Conservation (phyloP, 1,139 yeast species). For the Kodamaea sp. region DNA sequence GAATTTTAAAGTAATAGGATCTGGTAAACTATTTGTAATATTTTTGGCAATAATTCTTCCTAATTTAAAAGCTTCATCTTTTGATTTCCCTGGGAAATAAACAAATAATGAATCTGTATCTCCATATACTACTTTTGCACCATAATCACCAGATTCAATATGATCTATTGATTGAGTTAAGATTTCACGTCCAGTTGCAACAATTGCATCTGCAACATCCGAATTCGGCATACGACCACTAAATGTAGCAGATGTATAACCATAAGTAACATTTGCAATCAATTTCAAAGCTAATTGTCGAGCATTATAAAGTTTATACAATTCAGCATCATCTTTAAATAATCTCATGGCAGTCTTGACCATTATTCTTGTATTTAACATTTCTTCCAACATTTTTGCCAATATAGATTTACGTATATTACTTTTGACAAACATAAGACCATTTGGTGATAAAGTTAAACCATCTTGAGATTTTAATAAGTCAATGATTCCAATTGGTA, state of each 20-base stretch:
- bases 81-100: slow-evolving; percentile 78
- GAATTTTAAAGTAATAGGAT: slow-evolving; percentile 78
- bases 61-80: slow-evolving; percentile 68
- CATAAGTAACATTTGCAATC: slow-evolving; percentile 94
- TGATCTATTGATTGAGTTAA: slow-evolving; percentile 63
- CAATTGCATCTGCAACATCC: slow-evolving; percentile 92
- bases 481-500: slow-evolving; percentile 57
- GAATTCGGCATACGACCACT: slow-evolving; percentile 98
- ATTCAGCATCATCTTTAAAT: slow-evolving; percentile 40
- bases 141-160: slow-evolving; percentile 68
- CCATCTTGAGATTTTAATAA: slow-evolving; percentile 47
- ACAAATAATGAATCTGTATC: slow-evolving; percentile 94
- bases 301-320: slow-evolving; percentile 61
- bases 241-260: slow-evolving; percentile 89
- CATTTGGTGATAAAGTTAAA: slow-evolving; percentile 78
- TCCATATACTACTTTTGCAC: slow-evolving; percentile 93
- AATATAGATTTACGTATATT: slow-evolving; percentile 65
- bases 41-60: slow-evolving; percentile 67
- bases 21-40: slow-evolving; percentile 69
- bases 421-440: slow-evolving; percentile 69
- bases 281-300: slow-evolving; percentile 84
- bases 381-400: slow-evolving; percentile 81
- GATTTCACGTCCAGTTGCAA: slow-evolving; percentile 84
- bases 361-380: slow-evolving; percentile 74
- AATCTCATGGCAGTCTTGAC: slow-evolving; percentile 70